A percentile compares a stretch with the other conserved stretches of the same genome.
Conservation (phyloP, 257 asterid species). For the Fraxinus cuspidata region DNA sequence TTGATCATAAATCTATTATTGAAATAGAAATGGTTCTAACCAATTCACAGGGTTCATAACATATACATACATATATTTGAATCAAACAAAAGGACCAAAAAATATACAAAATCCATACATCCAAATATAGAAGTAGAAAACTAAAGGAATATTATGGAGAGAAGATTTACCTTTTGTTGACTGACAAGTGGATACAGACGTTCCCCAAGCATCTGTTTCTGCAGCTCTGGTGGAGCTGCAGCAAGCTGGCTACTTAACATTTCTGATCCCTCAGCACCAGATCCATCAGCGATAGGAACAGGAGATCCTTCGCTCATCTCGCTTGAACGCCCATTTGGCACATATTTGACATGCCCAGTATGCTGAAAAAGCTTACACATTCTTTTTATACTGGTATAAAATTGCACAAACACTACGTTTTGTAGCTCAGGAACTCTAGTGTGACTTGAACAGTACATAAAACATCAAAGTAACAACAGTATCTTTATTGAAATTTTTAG, state of each 20-base stretch:
- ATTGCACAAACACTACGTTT: neutral
- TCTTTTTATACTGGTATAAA: neutral
- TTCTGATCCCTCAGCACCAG: conserved; percentile 49
- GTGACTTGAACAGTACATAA: neutral
- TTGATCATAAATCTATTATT: no score
- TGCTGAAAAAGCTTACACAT: conserved; percentile 30
- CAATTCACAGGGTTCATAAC: neutral
- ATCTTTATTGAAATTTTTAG: no score
- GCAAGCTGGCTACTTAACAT: conserved; percentile 69
- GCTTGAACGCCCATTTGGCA: conserved; percentile 23
- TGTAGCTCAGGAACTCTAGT: neutral
- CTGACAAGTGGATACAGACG: conserved; percentile 76
- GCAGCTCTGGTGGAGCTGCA: conserved; percentile 64
- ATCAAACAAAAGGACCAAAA: no score
- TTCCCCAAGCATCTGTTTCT: conserved; percentile 76
- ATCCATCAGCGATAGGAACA: conserved; percentile 33
- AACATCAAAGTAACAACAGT: no score
- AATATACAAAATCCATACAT: no score
- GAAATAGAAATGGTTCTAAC: no score
- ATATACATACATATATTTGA: neutral
- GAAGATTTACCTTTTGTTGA: conserved; percentile 49
- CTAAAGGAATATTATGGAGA: neutral
- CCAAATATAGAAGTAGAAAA: neutral
- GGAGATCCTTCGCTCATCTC: conserved; percentile 37
- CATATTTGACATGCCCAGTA: conserved; percentile 23